Conservation (phyloP, 345 rosid species). For the Clausena lansium region DNA sequence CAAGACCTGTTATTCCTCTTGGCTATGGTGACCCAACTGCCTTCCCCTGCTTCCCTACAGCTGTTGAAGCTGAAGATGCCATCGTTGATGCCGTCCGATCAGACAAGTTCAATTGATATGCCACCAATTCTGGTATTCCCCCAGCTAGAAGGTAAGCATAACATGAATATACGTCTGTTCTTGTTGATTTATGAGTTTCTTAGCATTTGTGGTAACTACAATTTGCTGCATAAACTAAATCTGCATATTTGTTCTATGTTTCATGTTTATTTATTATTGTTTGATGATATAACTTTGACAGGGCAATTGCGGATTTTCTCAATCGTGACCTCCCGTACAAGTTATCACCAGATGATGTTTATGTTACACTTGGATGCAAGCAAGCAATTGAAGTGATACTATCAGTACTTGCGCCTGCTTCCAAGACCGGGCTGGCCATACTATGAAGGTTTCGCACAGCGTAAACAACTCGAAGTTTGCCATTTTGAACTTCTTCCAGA, state of each 20-base stretch:
- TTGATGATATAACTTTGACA: no score
- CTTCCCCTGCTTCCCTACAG: slow-evolving; percentile 58
- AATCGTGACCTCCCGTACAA: slow-evolving; percentile 54
- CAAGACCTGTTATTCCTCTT: slow-evolving; percentile 42
- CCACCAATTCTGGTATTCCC: slow-evolving; percentile 44
- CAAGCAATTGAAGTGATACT: slow-evolving; percentile 55
- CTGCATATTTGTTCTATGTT: no score
- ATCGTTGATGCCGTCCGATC: slow-evolving; percentile 47
- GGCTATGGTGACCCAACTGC: slow-evolving; percentile 72
- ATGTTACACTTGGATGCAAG: slow-evolving; percentile 54
- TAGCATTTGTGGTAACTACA: background rate
- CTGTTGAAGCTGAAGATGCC: slow-evolving; percentile 56
- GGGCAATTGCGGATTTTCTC: slow-evolving; percentile 65
- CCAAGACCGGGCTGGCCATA: slow-evolving; percentile 66
- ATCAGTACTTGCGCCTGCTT: slow-evolving; percentile 48
- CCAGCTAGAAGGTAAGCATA: slow-evolving; percentile 66
- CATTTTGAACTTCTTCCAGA: slow-evolving; percentile 66
- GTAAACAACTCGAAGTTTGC: slow-evolving; percentile 47
- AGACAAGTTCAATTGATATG: slow-evolving; percentile 47
- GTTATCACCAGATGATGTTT: slow-evolving; percentile 49
- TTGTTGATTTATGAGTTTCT: background rate
- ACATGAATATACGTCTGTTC: no score
- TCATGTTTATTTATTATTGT: no score
- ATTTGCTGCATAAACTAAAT: no score
- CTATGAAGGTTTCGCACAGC: slow-evolving; percentile 47